phyloP scores from a whole-genome alignment of 768 basidiomycete genomes.

The Hydnum rufescens region DNA sequence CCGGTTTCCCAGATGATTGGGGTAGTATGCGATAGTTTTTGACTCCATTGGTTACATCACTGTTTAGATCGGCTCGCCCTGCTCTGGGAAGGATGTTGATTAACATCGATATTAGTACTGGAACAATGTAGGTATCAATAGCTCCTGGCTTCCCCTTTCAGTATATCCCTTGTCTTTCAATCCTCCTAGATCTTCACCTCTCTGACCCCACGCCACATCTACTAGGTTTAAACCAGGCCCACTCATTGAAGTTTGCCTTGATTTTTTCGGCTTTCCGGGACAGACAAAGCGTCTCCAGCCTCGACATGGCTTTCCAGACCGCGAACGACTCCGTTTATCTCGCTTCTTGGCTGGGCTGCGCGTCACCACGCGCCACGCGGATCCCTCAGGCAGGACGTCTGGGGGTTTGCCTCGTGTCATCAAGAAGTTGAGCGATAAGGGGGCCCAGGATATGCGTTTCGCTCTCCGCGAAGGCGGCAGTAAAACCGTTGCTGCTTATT shows the following conservation, averaged over 20 bases:
- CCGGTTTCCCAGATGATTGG: background rate
- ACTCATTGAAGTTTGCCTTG: constrained; percentile 37
- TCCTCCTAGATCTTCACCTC: too few species aligned
- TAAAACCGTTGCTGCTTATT: constrained; percentile 27
- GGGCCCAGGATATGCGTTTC: constrained; percentile 37
- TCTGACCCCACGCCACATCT: background rate
- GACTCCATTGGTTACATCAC: background rate
- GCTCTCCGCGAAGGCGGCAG: constrained; percentile 32
- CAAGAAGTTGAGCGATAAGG: constrained; percentile 34
- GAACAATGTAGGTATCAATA: constrained; percentile 30
- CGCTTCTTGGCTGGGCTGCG: constrained; percentile 36
- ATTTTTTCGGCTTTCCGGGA: constrained; percentile 23
- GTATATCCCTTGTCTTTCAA: too few species aligned
- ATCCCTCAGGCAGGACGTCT: background rate
- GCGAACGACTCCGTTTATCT: constrained; percentile 32
- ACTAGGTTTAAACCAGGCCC: constrained; percentile 35
- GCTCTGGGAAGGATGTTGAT: constrained; percentile 41
- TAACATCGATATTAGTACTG: constrained; percentile 63
- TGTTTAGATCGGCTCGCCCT: constrained; percentile 36
- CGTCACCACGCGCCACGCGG: constrained; percentile 13
- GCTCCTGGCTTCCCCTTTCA: too few species aligned
- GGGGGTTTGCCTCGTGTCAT: constrained; percentile 30
- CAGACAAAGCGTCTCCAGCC: constrained; percentile 6
- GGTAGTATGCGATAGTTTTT: too few species aligned
- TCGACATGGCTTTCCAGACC: constrained; percentile 24